A percentile compares a stretch with the other conserved stretches of the same genome.
These are phyloP conservation scores for Garcileccinum viscosum DNA, from an alignment of 1,284 basidiomycete genomes.

Conservation along the genomic window DNA sequence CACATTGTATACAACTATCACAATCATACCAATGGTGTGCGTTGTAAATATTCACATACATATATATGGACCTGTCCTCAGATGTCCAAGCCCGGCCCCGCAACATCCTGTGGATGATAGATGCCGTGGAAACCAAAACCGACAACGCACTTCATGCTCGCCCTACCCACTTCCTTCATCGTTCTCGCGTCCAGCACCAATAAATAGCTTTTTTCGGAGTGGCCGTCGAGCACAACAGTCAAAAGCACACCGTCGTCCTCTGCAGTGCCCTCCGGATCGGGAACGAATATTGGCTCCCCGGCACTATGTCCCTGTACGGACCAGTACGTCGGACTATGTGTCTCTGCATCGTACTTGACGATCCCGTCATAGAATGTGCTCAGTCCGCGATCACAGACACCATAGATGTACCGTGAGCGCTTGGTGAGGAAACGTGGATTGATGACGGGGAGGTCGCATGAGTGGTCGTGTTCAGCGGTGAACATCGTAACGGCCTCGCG, in stretches of 20 bases:
- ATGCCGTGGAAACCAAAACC: conserved; percentile 45
- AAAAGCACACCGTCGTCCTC: conserved; percentile 48
- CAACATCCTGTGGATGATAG: conserved; percentile 21
- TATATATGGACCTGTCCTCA: conserved; percentile 6
- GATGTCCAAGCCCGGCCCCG: conserved; percentile 27
- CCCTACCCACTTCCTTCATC: conserved; percentile 44
- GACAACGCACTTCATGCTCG: conserved; percentile 40
- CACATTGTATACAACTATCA: conserved; percentile 10
- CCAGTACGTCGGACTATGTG: conserved; percentile 35
- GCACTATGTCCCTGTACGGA: conserved; percentile 36
- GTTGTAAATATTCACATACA: background rate
- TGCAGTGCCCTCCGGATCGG: conserved; percentile 30
- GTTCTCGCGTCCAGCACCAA: conserved; percentile 42
- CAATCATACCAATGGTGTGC: background rate
- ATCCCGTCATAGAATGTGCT: conserved; percentile 43
- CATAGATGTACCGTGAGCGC: conserved; percentile 43
- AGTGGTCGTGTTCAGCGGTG: conserved; percentile 33
- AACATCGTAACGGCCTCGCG: conserved; percentile 27
- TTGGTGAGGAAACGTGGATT: conserved; percentile 37
- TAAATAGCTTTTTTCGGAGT: conserved; percentile 38
- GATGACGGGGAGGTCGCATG: conserved; percentile 43
- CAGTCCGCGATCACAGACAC: conserved; percentile 32
- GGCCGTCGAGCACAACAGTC: conserved; percentile 43
- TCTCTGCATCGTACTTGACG: conserved; percentile 42
- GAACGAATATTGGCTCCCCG: conserved; percentile 45